phyloP scores from a whole-genome alignment of 306 rosid genomes.

The Rosa rugosa region DNA sequence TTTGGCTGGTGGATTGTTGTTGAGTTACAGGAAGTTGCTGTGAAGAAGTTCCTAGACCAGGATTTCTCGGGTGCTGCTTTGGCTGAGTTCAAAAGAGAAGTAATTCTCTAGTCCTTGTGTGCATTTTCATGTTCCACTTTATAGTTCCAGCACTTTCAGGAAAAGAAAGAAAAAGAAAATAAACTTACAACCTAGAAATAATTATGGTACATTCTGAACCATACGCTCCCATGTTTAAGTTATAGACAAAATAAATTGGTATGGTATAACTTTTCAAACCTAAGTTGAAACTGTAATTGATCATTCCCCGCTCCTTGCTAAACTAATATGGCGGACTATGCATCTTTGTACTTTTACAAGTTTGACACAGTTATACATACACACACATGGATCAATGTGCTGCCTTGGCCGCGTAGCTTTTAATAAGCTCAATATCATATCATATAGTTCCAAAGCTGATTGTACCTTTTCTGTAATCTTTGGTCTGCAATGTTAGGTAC shows the following conservation, averaged over 20 bases:
- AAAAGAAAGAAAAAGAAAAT: constrained; percentile 15
- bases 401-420: background rate
- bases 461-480: constrained; percentile 24
- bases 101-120: constrained; percentile 36
- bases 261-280: background rate
- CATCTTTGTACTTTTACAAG: constrained; percentile 1
- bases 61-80: constrained; percentile 98
- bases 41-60: constrained; percentile 97
- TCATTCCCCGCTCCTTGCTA: background rate
- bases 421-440: background rate
- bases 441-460: background rate
- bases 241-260: background rate
- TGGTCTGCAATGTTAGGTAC: constrained; percentile 57
- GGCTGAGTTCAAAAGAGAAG: constrained; percentile 99
- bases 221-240: background rate
- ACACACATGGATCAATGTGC: background rate
- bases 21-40: constrained; percentile 92
- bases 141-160: constrained; percentile 15
- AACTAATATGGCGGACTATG: background rate
- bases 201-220: background rate
- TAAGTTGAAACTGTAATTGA: background rate
- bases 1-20: constrained; percentile 36
- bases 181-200: background rate
- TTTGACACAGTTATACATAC: background rate
- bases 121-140: constrained; percentile 15